Evolutionary conservation across 225 moss, liverwort and hornwort genomes (phyloP), one percentile per base, ranked within the genome.

Genomic region (Neckera pumila): DNA sequence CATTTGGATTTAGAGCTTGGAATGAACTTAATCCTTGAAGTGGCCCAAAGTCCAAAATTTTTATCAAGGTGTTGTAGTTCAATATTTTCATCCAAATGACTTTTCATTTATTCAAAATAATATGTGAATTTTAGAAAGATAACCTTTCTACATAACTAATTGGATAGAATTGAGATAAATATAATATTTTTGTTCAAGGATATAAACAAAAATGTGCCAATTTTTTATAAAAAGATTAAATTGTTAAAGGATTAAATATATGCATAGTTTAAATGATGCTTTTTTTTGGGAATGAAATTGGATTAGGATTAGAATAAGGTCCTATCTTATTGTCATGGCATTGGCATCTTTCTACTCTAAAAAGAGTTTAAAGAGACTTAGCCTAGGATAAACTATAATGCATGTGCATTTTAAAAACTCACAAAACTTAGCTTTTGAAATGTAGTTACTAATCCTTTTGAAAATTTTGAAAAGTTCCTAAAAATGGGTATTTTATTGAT

Each of bases 11-110:
- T 42, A 5, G 67, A 71, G 3, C 9, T 26, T 40, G 3, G 42
- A 42, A 71, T 9, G 3, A 15, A 71, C 0, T 5, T 72, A 16
- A 27, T 43, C 3, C 16, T 1, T 26, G n/a, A 9, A 27, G 5
- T 71, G n/a, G 5, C 2, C 12, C 0, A 5, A 15, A 26, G 5
- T 27, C 9, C 2, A 71, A 1, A 15, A n/a, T n/a, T n/a, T 66
- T 20, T 4, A 36, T 1, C 66, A 66, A 36, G 20, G 2, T 66
- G 20, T 6, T 66, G 36, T 9, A 57, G 21, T 1, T 21, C 21
- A 57, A 21, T 25, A 4, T 14, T 40, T 70, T 70, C 8, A 9
- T 42, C 9, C 3, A 27, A 43, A 43, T 43, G 16, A 72, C 1
- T 67, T 20, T n/a, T 7, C 9, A 16, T 71, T 9, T 5, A 26